phyloP scores from a whole-genome alignment of 257 asterid species.

The Sherardia arvensis region DNA sequence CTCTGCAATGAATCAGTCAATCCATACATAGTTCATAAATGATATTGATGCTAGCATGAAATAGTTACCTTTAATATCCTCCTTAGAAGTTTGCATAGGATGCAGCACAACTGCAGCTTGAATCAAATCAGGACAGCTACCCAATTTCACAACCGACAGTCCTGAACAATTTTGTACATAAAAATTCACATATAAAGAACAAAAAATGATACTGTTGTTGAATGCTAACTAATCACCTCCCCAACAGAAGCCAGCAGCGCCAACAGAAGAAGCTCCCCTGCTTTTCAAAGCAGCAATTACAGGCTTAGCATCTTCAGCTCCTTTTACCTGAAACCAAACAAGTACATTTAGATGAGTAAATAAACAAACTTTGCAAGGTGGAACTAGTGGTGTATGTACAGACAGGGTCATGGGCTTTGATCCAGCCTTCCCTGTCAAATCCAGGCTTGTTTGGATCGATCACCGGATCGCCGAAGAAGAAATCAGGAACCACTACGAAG shows the following conservation, averaged over 20 bases:
- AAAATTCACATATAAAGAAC: too few relatives aligned
- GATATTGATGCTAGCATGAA: too few relatives aligned
- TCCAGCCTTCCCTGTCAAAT: conserved; percentile 25
- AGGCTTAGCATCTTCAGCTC: conserved; percentile 49
- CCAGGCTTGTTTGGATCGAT: conserved; percentile 11
- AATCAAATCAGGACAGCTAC: conserved; percentile 33
- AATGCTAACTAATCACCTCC: too few relatives aligned
- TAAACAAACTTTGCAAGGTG: not conserved
- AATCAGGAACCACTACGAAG: conserved; percentile 60
- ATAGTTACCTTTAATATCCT: conserved; percentile 45
- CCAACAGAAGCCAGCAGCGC: conserved; percentile 72
- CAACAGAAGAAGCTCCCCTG: conserved; percentile 39
- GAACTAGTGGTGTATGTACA: conserved; percentile 2
- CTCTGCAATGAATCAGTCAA: conserved; percentile 24
- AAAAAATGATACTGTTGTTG: too few relatives aligned
- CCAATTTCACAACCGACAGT: conserved; percentile 35
- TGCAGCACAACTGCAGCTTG: conserved; percentile 54
- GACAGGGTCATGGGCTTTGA: conserved; percentile 41
- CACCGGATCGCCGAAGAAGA: conserved; percentile 49
- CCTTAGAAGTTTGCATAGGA: conserved; percentile 48
- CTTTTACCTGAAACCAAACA: conserved; percentile 28
- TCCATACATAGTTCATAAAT: too few relatives aligned
- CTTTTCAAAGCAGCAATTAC: conserved; percentile 37
- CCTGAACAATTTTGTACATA: conserved; percentile 34
- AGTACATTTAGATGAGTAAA: not conserved